Percentiles rank a stretch among this genome's conserved stretches.
Evolutionary conservation across 352 stramenopile species (phyloP).

Genomic region (Phytophthora melonis): DNA sequence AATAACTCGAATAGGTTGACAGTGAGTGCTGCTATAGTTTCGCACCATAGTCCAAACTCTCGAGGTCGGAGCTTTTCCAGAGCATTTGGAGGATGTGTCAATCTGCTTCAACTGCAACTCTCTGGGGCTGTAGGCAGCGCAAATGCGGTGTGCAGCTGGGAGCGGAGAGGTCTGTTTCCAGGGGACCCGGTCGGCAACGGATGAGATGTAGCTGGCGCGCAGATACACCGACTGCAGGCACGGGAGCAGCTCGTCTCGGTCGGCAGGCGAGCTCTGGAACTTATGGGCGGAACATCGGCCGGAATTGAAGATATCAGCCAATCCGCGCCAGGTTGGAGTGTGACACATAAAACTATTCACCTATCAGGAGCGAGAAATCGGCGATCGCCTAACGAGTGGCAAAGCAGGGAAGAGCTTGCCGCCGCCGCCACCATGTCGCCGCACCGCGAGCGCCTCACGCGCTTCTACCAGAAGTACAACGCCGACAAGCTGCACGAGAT

Average conservation of each 20-base stretch:
- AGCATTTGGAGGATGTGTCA: constrained; percentile 47
- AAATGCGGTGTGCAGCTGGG: constrained; percentile 1
- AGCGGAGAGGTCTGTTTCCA: neutral
- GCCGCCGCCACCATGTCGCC: constrained; percentile 48
- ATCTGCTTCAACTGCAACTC: constrained; percentile 15
- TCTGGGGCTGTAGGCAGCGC: neutral
- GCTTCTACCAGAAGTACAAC: constrained; percentile 91
- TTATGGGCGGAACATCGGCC: constrained; percentile 20
- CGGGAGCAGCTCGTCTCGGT: constrained; percentile 4
- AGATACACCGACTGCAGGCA: constrained; percentile 10
- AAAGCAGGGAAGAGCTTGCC: constrained; percentile 32
- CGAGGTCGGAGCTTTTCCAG: constrained; percentile 75
- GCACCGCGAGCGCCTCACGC: constrained; percentile 72
- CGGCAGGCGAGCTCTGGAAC: constrained; percentile 5
- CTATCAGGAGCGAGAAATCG: neutral
- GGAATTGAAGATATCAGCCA: constrained; percentile 29
- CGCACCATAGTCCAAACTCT: constrained; percentile 88
- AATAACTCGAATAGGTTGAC: neutral
- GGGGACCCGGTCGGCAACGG: neutral
- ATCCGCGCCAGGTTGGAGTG: neutral
- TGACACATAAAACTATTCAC: neutral
- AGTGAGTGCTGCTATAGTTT: neutral
- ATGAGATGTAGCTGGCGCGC: constrained; percentile 1
- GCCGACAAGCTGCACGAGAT: constrained; percentile 85
- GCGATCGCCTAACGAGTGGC: constrained; percentile 26